Conservation (phyloP, 2,329 filamentous ascomycete species). For the Aspergillus pseudoglaucus region DNA sequence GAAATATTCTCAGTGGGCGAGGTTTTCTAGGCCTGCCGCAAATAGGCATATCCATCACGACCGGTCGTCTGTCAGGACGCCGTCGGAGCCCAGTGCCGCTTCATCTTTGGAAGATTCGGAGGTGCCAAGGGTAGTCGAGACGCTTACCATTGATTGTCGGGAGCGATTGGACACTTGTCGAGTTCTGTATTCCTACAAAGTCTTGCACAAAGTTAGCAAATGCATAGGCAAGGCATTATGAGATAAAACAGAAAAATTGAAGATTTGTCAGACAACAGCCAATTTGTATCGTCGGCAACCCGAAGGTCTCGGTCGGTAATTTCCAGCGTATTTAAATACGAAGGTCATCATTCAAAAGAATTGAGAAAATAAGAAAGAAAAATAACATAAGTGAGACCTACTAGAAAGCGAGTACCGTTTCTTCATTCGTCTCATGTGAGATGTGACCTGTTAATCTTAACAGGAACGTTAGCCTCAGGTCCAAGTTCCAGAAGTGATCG, state of each 20-base stretch:
- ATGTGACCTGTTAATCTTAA: constrained; percentile 8
- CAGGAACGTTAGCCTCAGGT: constrained; percentile 15
- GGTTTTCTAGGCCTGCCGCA: constrained; percentile 99
- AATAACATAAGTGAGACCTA: constrained; percentile 20
- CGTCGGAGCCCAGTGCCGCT: constrained; percentile 94
- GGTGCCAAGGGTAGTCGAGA: constrained; percentile 1
- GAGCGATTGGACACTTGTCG: too few relatives aligned
- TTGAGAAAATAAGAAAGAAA: constrained; percentile 31
- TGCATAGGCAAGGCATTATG: background rate
- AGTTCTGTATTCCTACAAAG: background rate
- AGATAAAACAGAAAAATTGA: background rate
- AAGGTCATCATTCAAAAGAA: constrained; percentile 52
- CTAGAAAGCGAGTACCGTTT: constrained; percentile 6
- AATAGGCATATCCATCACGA: constrained; percentile 81
- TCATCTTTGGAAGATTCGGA: constrained; percentile 29
- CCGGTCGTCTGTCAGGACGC: constrained; percentile 45
- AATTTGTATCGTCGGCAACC: constrained; percentile 70
- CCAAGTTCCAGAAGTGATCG: constrained; percentile 7
- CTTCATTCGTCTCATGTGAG: background rate
- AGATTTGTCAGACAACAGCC: constrained; percentile 41
- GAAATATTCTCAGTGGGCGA: constrained; percentile 75
- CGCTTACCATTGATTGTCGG: constrained; percentile 18
- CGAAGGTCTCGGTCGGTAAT: constrained; percentile 82
- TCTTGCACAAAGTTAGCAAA: background rate
- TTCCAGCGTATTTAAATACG: constrained; percentile 70